Conservation (phyloP, 495 filamentous ascomycete genomes). For the Annulohypoxylon stygium region DNA sequence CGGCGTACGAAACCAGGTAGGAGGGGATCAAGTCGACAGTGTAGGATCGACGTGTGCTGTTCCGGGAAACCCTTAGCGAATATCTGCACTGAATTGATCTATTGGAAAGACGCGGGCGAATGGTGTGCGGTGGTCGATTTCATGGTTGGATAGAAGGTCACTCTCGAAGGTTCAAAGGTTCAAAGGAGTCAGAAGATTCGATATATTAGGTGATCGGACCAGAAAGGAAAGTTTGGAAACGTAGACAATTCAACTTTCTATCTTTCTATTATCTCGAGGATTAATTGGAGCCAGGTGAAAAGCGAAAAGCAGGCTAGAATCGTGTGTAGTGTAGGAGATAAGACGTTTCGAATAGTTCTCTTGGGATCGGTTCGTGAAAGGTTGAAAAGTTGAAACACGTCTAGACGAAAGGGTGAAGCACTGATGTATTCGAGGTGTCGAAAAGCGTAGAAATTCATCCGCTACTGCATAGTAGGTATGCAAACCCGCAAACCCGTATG, state of each 20-base stretch:
- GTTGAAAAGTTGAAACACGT: conserved; percentile 43
- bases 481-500: conserved; percentile 33
- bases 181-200: not conserved
- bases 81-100: conserved; percentile 13
- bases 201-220: conserved; percentile 1
- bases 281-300: conserved; percentile 2
- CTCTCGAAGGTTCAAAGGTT: conserved; percentile 1
- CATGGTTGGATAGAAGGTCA: conserved; percentile 25
- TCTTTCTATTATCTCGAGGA: conserved; percentile 3
- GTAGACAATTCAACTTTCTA: conserved; percentile 13
- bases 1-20: conserved; percentile 3
- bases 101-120: conserved; percentile 19
- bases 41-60: conserved; percentile 7
- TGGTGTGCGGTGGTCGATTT: conserved; percentile 3
- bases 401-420: conserved; percentile 45
- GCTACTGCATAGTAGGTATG: not conserved
- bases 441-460: conserved; percentile 34
- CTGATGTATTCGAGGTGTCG: conserved; percentile 45
- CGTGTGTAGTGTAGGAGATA: not conserved
- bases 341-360: conserved; percentile 36
- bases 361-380: conserved; percentile 30
- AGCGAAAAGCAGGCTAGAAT: conserved; percentile 2
- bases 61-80: not conserved
- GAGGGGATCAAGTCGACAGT: conserved; percentile 20
- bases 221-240: conserved; percentile 12